Evolutionary conservation across 2,329 filamentous ascomycete species (phyloP), one percentile per base, ranked within the genome.

Genomic region (Phoma sp.): DNA sequence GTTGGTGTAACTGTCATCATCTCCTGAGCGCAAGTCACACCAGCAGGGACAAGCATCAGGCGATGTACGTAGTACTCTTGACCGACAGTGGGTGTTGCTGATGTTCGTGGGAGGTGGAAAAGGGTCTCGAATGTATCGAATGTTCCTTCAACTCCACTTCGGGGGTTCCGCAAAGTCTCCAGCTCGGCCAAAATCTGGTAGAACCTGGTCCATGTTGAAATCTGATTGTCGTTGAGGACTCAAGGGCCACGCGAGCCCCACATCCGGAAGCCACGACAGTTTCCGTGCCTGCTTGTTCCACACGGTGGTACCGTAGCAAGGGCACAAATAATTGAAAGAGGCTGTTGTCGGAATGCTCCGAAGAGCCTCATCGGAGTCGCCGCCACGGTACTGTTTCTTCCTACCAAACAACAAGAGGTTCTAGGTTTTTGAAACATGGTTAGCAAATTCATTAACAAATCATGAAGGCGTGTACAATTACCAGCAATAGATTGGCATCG

Each of bases 241-340:
- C n/a, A n/a, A 30, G 10, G 20, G 32, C 47, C 39, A 43, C 47
- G 38, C 38, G 38, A 42, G 47, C 43, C 39, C 29, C 47, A 36
- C 47, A 21, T 28, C 14, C 20, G 37, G 45, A 28, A 42, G 25
- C 9, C 21, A 42, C 38, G 20, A 25, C 39, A 36, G 25, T 25
- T 33, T 5, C 23, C 34, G 14, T 28, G 23, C 4, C 15, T 7
- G 18, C 30, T 37, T 5, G 25, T 38, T 15, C 39, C n/a, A 42
- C 47, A 1, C 28, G 5, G 25, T 14, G 25, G 15, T 7, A 40
- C 25, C 36, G n/a, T 26, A 15, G 10, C 28, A 33, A 39, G 6
- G 34, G 20, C 34, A 26, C n/a, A 25, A 12, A 33, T 17, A 21
- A 17, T 18, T 29, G 17, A 36, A 12, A 17, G 23, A 2, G 5